These are phyloP conservation scores for Chenopodium berlandieri DNA, from an alignment of 148 eudicot genomes.

Conservation along the genomic window DNA sequence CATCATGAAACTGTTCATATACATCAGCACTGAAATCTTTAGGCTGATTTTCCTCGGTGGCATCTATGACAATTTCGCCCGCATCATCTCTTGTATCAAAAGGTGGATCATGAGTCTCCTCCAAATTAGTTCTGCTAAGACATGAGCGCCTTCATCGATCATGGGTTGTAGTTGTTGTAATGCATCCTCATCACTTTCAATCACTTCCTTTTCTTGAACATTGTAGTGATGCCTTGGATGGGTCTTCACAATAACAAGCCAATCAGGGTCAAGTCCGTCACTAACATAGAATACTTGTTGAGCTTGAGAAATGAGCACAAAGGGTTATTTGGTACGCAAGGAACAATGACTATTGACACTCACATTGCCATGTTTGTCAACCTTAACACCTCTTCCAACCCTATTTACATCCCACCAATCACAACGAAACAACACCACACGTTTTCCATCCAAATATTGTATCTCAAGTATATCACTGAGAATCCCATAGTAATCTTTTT, in stretches of 20 bases:
- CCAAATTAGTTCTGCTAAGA: background rate
- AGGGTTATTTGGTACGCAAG: too few species aligned
- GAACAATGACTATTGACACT: too few species aligned
- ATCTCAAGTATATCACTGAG: constrained; percentile 5
- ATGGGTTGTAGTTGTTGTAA: background rate
- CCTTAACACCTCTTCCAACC: constrained; percentile 14
- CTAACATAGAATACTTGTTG: too few species aligned
- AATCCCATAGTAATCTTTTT: background rate
- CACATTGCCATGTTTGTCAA: constrained; percentile 7
- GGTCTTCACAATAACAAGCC: background rate
- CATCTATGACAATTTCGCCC: background rate
- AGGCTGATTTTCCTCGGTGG: background rate
- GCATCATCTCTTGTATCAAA: background rate
- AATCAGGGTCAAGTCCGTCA: background rate
- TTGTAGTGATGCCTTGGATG: constrained; percentile 13
- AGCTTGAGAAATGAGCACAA: too few species aligned
- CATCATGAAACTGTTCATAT: background rate
- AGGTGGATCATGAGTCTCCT: background rate
- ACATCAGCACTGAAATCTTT: background rate
- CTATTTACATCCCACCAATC: constrained; percentile 24
- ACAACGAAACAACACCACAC: constrained; percentile 1
- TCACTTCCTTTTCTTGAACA: background rate
- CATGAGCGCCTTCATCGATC: too few species aligned
- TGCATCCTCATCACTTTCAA: constrained; percentile 2
- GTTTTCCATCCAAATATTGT: background rate